Evolutionary conservation across 2,329 filamentous ascomycete genomes (phyloP).

Genomic region (Pestalotiopsis fici): DNA sequence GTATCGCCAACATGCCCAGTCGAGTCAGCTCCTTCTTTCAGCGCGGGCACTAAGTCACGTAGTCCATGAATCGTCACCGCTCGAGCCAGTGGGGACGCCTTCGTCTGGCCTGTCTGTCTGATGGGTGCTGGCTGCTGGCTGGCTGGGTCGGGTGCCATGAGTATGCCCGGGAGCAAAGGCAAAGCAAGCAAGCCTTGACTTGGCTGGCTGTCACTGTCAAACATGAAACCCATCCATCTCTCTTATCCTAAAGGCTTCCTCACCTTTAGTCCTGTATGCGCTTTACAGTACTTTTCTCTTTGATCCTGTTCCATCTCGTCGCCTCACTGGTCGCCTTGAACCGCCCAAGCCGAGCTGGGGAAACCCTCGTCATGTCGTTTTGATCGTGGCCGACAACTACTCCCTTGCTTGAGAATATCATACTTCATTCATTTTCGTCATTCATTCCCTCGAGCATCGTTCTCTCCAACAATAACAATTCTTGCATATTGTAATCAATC

Average conservation of each 20-base stretch:
- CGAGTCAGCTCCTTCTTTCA: slow-evolving; percentile 4
- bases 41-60: slow-evolving; percentile 5
- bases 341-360: not conserved
- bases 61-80: slow-evolving; percentile 8
- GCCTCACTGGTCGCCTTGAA: not conserved
- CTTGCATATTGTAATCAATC: not conserved
- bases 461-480: not conserved
- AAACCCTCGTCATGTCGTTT: not conserved
- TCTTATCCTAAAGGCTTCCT: not conserved
- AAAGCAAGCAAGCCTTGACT: not conserved
- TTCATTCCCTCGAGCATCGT: not conserved
- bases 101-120: not conserved
- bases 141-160: not conserved
- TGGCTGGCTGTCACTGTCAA: not conserved
- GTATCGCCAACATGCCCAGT: not conserved
- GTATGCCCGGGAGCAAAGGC: not conserved
- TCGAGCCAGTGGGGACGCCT: not conserved
- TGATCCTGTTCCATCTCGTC: not conserved
- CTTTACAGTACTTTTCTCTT: not conserved
- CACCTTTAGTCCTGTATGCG: not conserved
- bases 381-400: not conserved
- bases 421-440: not conserved
- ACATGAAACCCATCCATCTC: not conserved
- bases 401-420: not conserved
- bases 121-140: too few species aligned